These are phyloP conservation scores for Striga hermonthica DNA, from an alignment of 305 asterid species.

Conservation along the genomic window DNA sequence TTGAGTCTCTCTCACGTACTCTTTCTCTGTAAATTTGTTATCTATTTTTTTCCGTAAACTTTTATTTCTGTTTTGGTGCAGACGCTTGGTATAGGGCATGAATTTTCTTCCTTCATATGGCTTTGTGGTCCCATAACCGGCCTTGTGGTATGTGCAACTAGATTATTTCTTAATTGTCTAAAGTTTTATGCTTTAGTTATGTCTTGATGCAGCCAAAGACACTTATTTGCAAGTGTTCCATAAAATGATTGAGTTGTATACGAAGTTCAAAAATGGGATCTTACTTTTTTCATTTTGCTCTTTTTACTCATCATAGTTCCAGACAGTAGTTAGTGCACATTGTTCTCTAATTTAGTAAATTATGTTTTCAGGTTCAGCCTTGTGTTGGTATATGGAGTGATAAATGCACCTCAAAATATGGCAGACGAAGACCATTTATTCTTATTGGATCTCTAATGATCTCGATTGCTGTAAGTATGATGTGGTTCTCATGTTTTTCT, in stretches of 20 bases:
- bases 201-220: slow-evolving; percentile 23
- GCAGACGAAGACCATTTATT: slow-evolving; percentile 93
- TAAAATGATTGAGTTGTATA: slow-evolving; percentile 21
- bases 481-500: slow-evolving; percentile 26
- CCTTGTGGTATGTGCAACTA: slow-evolving; percentile 70
- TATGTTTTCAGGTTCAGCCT: slow-evolving; percentile 85
- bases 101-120: slow-evolving; percentile 97
- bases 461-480: slow-evolving; percentile 71
- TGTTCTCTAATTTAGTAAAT: slow-evolving; percentile 19
- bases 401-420: slow-evolving; percentile 94
- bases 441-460: slow-evolving; percentile 92
- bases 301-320: not conserved
- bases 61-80: slow-evolving; percentile 46
- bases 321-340: not conserved
- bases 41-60: slow-evolving; percentile 21
- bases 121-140: slow-evolving; percentile 99
- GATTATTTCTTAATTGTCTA: slow-evolving; percentile 15
- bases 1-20: not conserved
- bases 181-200: slow-evolving; percentile 11
- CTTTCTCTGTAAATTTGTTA: not conserved
- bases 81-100: slow-evolving; percentile 98
- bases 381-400: slow-evolving; percentile 99
- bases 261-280: too few species aligned
- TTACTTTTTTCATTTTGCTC: too few species aligned
- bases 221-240: slow-evolving; percentile 22